Evolutionary conservation across 306 rosid species (phyloP).

Genomic region (Sesbania bispinosa): DNA sequence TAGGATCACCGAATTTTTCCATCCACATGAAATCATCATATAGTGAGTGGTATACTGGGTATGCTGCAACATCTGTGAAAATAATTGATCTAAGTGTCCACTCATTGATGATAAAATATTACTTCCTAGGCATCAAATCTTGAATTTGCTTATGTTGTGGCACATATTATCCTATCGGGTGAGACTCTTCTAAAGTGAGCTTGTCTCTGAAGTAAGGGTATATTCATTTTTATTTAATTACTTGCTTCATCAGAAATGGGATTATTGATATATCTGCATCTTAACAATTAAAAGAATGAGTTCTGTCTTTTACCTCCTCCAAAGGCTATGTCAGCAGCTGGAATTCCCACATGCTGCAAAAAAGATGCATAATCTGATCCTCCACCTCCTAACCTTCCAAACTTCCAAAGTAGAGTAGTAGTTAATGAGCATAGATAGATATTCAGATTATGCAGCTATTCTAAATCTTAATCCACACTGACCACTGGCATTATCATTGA

Average conservation of each 20-base stretch:
- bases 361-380: slow-evolving; percentile 71
- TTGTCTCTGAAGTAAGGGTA: too few relatives aligned
- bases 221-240: background rate
- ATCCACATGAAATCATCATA: slow-evolving; percentile 76
- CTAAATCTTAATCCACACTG: background rate
- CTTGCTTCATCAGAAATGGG: too few relatives aligned
- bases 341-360: slow-evolving; percentile 74
- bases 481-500: background rate
- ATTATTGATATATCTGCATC: background rate
- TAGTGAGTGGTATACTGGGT: slow-evolving; percentile 67
- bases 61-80: slow-evolving; percentile 34
- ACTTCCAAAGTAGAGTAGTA: slow-evolving; percentile 27
- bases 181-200: background rate
- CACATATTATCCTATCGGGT: background rate
- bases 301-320: slow-evolving; percentile 45
- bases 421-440: background rate
- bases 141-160: background rate
- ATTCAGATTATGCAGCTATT: slow-evolving; percentile 4
- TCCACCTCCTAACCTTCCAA: slow-evolving; percentile 65
- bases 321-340: slow-evolving; percentile 46
- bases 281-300: background rate
- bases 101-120: background rate
- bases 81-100: background rate
- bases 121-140: background rate
- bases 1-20: slow-evolving; percentile 74